These are phyloP conservation scores for Podaxis rugospora DNA, from an alignment of 768 basidiomycete species.

Conservation along the genomic window DNA sequence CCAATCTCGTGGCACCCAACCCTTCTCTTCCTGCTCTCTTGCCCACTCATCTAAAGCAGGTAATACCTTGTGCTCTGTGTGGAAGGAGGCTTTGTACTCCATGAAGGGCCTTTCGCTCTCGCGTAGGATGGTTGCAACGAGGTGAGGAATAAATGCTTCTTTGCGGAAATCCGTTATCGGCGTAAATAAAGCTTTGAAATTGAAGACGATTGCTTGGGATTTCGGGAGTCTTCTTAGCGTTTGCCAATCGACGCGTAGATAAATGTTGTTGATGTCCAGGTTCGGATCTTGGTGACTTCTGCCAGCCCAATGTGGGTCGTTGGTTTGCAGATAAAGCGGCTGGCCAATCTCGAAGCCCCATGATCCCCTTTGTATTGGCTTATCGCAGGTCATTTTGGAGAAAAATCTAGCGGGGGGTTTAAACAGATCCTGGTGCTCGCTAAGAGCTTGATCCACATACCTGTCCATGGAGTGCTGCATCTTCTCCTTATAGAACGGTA, in stretches of 20 bases:
- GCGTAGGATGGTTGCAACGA: conserved; percentile 38
- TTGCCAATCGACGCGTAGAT: conserved; percentile 53
- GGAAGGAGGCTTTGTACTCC: conserved; percentile 39
- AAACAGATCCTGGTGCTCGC: background rate
- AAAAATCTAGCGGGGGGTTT: conserved; percentile 33
- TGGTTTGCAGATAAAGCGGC: conserved; percentile 39
- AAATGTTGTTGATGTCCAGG: conserved; percentile 34
- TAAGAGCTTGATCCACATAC: conserved; percentile 20
- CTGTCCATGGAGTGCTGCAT: conserved; percentile 46
- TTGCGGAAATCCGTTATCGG: conserved; percentile 36
- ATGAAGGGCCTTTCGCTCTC: conserved; percentile 35
- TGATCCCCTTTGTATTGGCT: conserved; percentile 49
- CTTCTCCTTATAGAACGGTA: conserved; percentile 47
- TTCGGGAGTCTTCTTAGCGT: conserved; percentile 44
- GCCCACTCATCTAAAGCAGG: conserved; percentile 44
- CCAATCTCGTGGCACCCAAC: conserved; percentile 44
- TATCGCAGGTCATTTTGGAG: conserved; percentile 39
- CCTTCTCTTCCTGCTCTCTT: conserved; percentile 42
- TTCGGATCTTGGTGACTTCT: conserved; percentile 30
- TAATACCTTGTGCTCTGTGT: conserved; percentile 38
- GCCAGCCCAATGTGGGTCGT: conserved; percentile 30
- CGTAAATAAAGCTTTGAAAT: conserved; percentile 51
- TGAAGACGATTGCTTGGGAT: conserved; percentile 46
- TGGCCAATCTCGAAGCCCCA: conserved; percentile 50
- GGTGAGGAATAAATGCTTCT: conserved; percentile 44